Base-by-base conservation (phyloP, 225 moss, liverwort and hornwort genomes). In the Takakia lepidozioides region DNA sequence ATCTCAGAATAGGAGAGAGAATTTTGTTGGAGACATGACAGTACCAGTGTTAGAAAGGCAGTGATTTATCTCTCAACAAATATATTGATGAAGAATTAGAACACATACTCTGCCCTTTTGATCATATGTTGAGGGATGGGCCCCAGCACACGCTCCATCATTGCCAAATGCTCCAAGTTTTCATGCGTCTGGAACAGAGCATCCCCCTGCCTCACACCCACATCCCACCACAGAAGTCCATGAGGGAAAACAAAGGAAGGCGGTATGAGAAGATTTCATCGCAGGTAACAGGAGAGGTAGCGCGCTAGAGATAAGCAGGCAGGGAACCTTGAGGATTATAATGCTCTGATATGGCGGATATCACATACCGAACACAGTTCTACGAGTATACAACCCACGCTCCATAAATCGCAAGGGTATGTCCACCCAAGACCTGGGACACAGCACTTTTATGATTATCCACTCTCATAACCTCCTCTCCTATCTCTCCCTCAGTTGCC, bases 161-260 rank as follows among this genome's bases (percentile, higher is more conserved):
- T 78, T 1, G 78, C 78, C 7, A 78, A 57, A 62, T 78, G 78
- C 57, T 78, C 78, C 68, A 78, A 58, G 35, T 78, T 78, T 57
- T 78, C 78, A 57, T 78, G 78, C 16, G 78, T 78, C 55, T 78
- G 78, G 61, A 78, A 78, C 18, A 78, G 40, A 26, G 78, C 78
- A 56, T 78, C 78, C 9, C 78, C 78, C 78, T 78, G 64, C 40
- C 41, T 37, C 8, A 16, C 48, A 18, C 14, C 20, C 24, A 28
- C 17, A 27, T 11, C n/a, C n/a, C n/a, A n/a, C n/a, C n/a, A n/a
- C n/a, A n/a, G 19, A 8, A 48, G 22, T 20, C 19, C 25, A 14
- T 19, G 3, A 16, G 4, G 29, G 11, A 5, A 2, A 52, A 29
- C n/a, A n/a, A n/a, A n/a, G n/a, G n/a, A n/a, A n/a, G n/a, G n/a